Evolutionary conservation across 1,139 yeast genomes (phyloP), one percentile per base, ranked within the genome.

Genomic region (Yueomyces sp.): DNA sequence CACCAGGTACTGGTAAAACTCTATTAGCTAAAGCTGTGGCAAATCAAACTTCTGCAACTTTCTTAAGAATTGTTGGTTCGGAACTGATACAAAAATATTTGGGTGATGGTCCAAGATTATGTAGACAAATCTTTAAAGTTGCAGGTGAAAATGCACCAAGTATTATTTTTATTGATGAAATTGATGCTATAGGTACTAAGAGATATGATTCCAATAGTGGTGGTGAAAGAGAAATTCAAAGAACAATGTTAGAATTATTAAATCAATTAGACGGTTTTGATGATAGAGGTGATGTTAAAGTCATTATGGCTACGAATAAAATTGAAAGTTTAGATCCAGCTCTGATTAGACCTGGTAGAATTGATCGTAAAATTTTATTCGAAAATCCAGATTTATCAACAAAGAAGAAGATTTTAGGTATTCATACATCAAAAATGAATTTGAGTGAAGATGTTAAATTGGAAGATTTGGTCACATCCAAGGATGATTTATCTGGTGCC

Each of bases 1-100:
- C 97, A 0, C 99, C 99, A 33, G 99, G 99, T 64, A 93, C 98
- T 1, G 99, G 99, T 59, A 93, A 93, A 65, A 93, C 99, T 0
- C 69, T 93, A 51, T 72, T 93, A 55, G 98, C 97, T 25, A 93
- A 91, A 65, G 99, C 99, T 0, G 98, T 93, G 42, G 99, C 99
- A 4, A 91, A 91, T 64, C 96, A 89, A 59, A 91, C 98, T 1
- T 81, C 94, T 49, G 98, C 98, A 4, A 87, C 97, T 1, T 93
- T 93, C 58, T 72, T 93, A 59, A 78, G 98, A 65, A 87, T 93
- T 61, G 97, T 89, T 34, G 98, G 99, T 26, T 84, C 96, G 1
- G 99, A 93, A 65, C 75, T 93, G 60, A 89, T 93, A 61, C 98
- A 91, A 63, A 93, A 93, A 64, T 93, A 93, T 59, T 71, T 93